Evolutionary conservation across 768 basidiomycete species (phyloP).

Genomic region (Boletus sp.): DNA sequence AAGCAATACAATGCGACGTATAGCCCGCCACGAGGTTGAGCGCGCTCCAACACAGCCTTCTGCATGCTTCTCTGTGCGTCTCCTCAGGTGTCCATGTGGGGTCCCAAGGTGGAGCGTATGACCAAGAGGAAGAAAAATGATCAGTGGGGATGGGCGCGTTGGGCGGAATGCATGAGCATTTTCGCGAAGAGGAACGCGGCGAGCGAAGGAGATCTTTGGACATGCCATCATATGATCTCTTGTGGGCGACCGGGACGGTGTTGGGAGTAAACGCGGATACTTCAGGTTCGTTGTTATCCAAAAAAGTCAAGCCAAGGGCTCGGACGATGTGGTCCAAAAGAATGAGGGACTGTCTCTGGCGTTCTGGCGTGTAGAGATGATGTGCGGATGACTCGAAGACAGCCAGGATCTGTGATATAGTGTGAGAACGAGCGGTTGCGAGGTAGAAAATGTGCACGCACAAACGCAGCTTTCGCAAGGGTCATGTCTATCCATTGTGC

Average conservation of each 20-base stretch:
- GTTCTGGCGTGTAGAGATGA: constrained; percentile 57
- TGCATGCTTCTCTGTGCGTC: constrained; percentile 64
- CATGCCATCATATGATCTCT: constrained; percentile 28
- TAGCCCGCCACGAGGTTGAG: constrained; percentile 67
- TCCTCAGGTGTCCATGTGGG: constrained; percentile 53
- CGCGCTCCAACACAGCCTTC: constrained; percentile 76
- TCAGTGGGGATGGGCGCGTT: constrained; percentile 34
- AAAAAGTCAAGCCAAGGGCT: constrained; percentile 49
- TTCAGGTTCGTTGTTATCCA: constrained; percentile 56
- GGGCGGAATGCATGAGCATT: constrained; percentile 49
- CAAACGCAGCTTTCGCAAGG: constrained; percentile 73
- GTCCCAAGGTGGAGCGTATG: constrained; percentile 61
- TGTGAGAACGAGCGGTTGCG: constrained; percentile 11
- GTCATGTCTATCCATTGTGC: constrained; percentile 56
- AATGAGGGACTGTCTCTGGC: constrained; percentile 51
- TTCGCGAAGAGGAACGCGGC: constrained; percentile 29
- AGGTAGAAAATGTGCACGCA: constrained; percentile 30
- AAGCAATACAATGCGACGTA: constrained; percentile 65
- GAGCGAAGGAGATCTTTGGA: constrained; percentile 28
- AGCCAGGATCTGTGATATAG: constrained; percentile 57
- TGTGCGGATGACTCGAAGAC: constrained; percentile 77
- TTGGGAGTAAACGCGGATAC: constrained; percentile 51
- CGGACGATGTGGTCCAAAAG: constrained; percentile 65
- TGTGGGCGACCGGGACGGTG: constrained; percentile 49
- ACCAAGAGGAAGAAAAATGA: constrained; percentile 42